Conservation (phyloP, 768 basidiomycete genomes). For the Auricularia cornea region DNA sequence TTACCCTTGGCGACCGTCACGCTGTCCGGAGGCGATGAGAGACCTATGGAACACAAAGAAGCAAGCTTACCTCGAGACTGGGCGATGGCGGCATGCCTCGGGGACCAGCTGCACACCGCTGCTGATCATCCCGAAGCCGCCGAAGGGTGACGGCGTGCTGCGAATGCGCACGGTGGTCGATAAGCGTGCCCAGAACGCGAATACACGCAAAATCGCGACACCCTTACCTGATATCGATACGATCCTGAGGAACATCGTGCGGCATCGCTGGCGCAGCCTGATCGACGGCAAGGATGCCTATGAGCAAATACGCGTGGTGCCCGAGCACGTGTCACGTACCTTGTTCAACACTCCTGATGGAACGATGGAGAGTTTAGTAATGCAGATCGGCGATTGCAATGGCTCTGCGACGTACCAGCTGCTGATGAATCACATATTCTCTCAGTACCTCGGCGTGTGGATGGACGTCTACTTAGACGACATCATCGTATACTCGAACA, state of each 20-base stretch:
- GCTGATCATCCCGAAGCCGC: constrained; percentile 5
- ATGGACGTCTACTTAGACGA: constrained; percentile 15
- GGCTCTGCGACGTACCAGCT: constrained; percentile 11
- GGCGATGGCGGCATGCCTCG: constrained; percentile 3
- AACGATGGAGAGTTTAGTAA: constrained; percentile 10
- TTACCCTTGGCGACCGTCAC: constrained; percentile 24
- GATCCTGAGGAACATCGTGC: constrained; percentile 1
- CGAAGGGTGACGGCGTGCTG: background rate
- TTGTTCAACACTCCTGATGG: constrained; percentile 10
- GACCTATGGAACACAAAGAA: constrained; percentile 24
- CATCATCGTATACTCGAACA: constrained; percentile 9
- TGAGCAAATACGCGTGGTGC: constrained; percentile 11
- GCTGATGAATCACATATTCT: constrained; percentile 10
- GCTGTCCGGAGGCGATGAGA: constrained; percentile 25
- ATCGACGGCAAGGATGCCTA: constrained; percentile 11
- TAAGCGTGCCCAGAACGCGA: constrained; percentile 4
- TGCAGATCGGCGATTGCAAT: constrained; percentile 14
- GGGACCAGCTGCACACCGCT: constrained; percentile 6
- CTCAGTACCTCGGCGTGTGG: constrained; percentile 7
- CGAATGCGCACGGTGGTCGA: constrained; percentile 5
- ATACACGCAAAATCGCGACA: constrained; percentile 4
- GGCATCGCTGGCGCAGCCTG: background rate
- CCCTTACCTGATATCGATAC: constrained; percentile 5
- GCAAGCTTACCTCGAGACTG: constrained; percentile 6
- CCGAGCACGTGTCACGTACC: constrained; percentile 8